Evolutionary conservation across 2,329 filamentous ascomycete species (phyloP), one percentile per base, ranked within the genome.

Genomic region (Parascedosporium putredinis): DNA sequence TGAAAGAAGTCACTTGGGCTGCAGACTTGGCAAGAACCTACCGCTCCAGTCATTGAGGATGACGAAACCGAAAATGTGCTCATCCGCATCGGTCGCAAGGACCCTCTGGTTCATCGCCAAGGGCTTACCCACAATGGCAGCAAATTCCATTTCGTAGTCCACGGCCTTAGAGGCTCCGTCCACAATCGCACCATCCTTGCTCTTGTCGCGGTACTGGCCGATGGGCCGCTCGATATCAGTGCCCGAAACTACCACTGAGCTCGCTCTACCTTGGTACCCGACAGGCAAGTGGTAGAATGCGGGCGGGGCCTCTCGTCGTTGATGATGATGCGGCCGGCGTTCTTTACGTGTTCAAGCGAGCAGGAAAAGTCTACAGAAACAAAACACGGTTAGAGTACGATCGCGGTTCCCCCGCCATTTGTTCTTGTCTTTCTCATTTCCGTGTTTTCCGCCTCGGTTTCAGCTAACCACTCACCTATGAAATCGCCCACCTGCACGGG

Each of bases 241-340:
- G 8, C 82, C 83, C 0, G 81, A 85, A n/a, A 83, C 69, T 1
- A 87, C 80, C 4, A 88, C 74, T 3, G 80, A 84, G 2, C 80
- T 84, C 4, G 84, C 81, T 50, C 84, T 76, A 2, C 84, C 83
- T 59, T 88, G 84, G 56, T 89, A 88, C 5, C 78, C 84, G 2
- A 88, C 81, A 1, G 84, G 85, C 1, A 89, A 68, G 56, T 87
- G 80, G 56, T 76, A 83, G 63, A 88, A 88, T 61, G 87, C 88
- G 23, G 81, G 80, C 59, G 87, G 81, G 20, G 60, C 47, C 64
- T 61, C 7, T 60, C 56, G 23, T 60, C 61, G 24, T 64, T 67
- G 14, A 66, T 62, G 29, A 73, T 62, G 2, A 63, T 69, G 52
- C 61, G 64, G 0, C 66, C 62, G 16, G 70, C 74, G 43, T 79